Evolutionary conservation across 257 asterid genomes (phyloP).

Genomic region (Parsonsia alboflavescens): DNA sequence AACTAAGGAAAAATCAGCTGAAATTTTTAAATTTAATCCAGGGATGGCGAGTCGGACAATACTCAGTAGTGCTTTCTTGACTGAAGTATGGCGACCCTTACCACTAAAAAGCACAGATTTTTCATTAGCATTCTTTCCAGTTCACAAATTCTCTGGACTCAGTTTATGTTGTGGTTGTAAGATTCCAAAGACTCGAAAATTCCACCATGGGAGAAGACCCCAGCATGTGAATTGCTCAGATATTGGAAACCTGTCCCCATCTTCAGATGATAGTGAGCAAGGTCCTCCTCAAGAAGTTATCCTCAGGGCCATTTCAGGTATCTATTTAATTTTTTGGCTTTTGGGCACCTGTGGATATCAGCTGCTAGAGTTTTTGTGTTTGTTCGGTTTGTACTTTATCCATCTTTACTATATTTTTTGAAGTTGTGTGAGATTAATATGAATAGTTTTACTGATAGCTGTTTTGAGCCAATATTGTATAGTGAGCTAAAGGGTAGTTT

Average conservation of each 20-base stretch:
- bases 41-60: slow-evolving; percentile 62
- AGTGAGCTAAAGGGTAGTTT: neutral
- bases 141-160: slow-evolving; percentile 26
- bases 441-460: neutral
- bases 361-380: neutral
- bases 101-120: slow-evolving; percentile 22
- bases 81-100: slow-evolving; percentile 51
- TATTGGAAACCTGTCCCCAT: slow-evolving; percentile 35
- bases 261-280: slow-evolving; percentile 56
- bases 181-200: slow-evolving; percentile 20
- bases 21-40: neutral
- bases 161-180: slow-evolving; percentile 37
- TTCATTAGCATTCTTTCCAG: slow-evolving; percentile 27
- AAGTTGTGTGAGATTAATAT: neutral
- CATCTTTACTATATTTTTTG: neutral
- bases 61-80: slow-evolving; percentile 46
- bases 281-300: slow-evolving; percentile 94
- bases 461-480: neutral
- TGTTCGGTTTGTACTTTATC: neutral
- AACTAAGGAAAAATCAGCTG: neutral
- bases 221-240: slow-evolving; percentile 41
- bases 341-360: neutral
- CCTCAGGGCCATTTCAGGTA: slow-evolving; percentile 90
- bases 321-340: neutral
- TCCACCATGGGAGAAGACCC: slow-evolving; percentile 22